phyloP scores from a whole-genome alignment of 768 basidiomycete species.

The Leccinum incarnatum region DNA sequence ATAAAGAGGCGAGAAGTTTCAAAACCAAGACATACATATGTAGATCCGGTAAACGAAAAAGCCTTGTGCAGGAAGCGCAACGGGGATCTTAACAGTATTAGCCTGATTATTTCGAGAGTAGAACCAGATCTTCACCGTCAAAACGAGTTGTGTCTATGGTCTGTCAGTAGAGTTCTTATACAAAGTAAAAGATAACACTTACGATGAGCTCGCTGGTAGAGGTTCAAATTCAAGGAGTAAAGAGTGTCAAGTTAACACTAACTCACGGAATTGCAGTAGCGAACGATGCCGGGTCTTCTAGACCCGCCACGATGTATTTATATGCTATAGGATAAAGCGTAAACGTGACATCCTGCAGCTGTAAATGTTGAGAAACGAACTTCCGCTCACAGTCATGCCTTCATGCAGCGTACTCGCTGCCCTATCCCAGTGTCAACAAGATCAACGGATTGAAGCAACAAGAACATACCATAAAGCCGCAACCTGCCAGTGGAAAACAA shows the following conservation, averaged over 20 bases:
- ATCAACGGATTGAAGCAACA: too few relatives aligned
- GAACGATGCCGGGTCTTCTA: not conserved
- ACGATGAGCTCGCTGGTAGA: conserved; percentile 6
- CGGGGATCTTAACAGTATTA: not conserved
- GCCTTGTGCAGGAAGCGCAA: conserved; percentile 2
- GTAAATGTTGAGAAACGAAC: not conserved
- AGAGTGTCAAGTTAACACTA: not conserved
- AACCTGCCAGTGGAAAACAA: not conserved
- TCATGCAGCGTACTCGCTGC: conserved; percentile 7
- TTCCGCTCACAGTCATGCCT: conserved; percentile 1
- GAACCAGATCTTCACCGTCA: not conserved
- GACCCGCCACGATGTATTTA: not conserved
- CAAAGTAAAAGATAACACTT: not conserved
- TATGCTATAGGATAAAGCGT: not conserved
- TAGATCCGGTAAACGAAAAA: conserved; percentile 11
- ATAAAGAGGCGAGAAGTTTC: not conserved
- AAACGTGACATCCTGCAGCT: not conserved
- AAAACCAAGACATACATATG: not conserved
- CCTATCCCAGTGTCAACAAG: not conserved
- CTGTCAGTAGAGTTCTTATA: not conserved
- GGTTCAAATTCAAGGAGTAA: not conserved
- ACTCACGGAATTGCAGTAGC: not conserved
- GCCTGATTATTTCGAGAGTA: not conserved
- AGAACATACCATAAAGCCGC: conserved; percentile 1
- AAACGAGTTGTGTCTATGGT: conserved; percentile 1